These are phyloP conservation scores for Arabidopsis hybrid DNA, from an alignment of 441 rosid species.

Conservation along the genomic window DNA sequence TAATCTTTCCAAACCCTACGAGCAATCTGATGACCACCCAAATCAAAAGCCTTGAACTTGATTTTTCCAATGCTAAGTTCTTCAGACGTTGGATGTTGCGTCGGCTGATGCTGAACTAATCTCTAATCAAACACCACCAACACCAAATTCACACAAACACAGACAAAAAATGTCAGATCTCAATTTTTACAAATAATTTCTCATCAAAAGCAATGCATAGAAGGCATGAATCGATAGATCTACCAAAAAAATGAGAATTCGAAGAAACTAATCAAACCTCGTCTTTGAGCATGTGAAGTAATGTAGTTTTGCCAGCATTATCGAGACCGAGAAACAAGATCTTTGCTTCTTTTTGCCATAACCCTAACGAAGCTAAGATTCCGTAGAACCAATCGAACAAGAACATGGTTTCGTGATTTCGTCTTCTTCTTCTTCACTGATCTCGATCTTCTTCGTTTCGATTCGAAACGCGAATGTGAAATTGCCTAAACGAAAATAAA, in stretches of 20 bases:
- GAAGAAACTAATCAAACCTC: slow-evolving; percentile 45
- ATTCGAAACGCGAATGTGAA: background rate
- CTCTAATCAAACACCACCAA: slow-evolving; percentile 51
- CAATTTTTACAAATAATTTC: background rate
- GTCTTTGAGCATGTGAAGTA: slow-evolving; percentile 72
- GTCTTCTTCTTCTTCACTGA: slow-evolving; percentile 1
- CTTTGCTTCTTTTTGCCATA: slow-evolving; percentile 70
- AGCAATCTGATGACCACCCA: slow-evolving; percentile 91
- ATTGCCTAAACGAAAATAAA: background rate
- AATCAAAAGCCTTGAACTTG: slow-evolving; percentile 88
- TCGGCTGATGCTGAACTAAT: slow-evolving; percentile 83
- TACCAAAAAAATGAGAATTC: background rate
- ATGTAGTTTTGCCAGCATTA: slow-evolving; percentile 65
- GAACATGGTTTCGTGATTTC: slow-evolving; percentile 46
- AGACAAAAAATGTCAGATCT: background rate
- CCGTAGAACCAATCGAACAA: slow-evolving; percentile 70
- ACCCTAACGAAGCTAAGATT: slow-evolving; percentile 59
- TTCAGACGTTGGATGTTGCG: slow-evolving; percentile 85
- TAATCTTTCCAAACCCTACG: slow-evolving; percentile 90
- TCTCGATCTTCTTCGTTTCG: slow-evolving; percentile 23
- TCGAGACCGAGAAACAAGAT: slow-evolving; percentile 66
- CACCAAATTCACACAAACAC: no score
- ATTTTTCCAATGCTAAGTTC: slow-evolving; percentile 86
- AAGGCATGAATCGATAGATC: background rate
- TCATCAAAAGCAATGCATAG: background rate